A percentile compares a stretch with the other conserved stretches of the same genome.
phyloP scores from a whole-genome alignment of 257 asterid genomes.

The Solanum phureja region DNA sequence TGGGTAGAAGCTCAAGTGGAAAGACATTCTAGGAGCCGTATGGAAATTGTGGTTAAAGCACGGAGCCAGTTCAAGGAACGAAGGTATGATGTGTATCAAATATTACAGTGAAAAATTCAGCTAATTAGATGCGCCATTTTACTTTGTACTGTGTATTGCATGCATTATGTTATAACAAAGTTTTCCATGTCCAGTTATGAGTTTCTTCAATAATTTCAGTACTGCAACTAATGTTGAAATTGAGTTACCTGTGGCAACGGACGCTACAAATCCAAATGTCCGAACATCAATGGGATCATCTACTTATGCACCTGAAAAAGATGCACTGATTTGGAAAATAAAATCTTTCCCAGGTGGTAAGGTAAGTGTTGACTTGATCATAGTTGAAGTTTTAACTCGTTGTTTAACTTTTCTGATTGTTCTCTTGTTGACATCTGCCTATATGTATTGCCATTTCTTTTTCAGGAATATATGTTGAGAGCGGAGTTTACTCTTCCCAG shows the following conservation, averaged over 20 bases:
- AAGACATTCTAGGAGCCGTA: conserved; percentile 89
- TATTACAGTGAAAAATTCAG: neutral
- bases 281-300: conserved; percentile 99
- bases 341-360: conserved; percentile 99
- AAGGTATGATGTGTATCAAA: conserved; percentile 44
- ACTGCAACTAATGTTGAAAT: conserved; percentile 97
- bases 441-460: neutral
- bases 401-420: neutral
- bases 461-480: conserved; percentile 92
- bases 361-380: conserved; percentile 30
- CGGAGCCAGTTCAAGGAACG: conserved; percentile 98
- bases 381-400: neutral
- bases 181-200: conserved; percentile 2
- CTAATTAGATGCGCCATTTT: neutral
- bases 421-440: neutral
- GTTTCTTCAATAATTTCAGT: conserved; percentile 44
- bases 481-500: conserved; percentile 98
- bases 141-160: neutral
- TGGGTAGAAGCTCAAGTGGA: conserved; percentile 99
- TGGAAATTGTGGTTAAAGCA: conserved; percentile 80
- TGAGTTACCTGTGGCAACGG: conserved; percentile 94
- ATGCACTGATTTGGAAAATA: conserved; percentile 91
- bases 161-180: neutral
- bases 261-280: conserved; percentile 91
- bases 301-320: conserved; percentile 86